These are phyloP conservation scores for Nicotiana obtusifolia DNA, from an alignment of 257 asterid species.

Conservation along the genomic window DNA sequence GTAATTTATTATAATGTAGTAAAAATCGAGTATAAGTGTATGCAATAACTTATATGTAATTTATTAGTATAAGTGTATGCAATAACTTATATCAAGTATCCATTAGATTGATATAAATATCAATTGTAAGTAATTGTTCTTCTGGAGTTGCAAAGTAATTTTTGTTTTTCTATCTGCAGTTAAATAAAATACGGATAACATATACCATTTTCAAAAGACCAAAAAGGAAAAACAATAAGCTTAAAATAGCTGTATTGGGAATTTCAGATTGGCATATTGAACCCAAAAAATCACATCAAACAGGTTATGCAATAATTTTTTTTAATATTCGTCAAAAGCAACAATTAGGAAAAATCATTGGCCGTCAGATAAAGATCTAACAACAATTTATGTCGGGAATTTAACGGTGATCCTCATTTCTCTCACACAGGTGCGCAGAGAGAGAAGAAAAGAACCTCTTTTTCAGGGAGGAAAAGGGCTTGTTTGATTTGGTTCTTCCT, in stretches of 20 bases:
- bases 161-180: too few relatives aligned
- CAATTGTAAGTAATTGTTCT: too few relatives aligned
- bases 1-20: background rate
- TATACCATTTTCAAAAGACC: background rate
- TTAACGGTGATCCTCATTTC: conserved; percentile 38
- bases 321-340: background rate
- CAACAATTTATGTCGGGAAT: conserved; percentile 25
- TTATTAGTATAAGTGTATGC: background rate
- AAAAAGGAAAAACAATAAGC: background rate
- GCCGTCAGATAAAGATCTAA: conserved; percentile 40
- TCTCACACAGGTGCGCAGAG: conserved; percentile 23
- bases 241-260: background rate
- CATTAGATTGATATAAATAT: too few relatives aligned
- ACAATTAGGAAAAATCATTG: background rate
- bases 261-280: background rate
- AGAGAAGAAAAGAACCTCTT: conserved; percentile 18
- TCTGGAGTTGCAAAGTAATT: too few relatives aligned
- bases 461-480: conserved; percentile 12
- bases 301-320: background rate
- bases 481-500: conserved; percentile 5
- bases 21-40: background rate
- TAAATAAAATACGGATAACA: too few relatives aligned
- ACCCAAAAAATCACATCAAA: background rate
- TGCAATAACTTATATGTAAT: too few relatives aligned
- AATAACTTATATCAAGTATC: too few relatives aligned